Evolutionary conservation across 2,329 filamentous ascomycete species (phyloP), one percentile per base, ranked within the genome.

Genomic region (Fusarium buharicum): DNA sequence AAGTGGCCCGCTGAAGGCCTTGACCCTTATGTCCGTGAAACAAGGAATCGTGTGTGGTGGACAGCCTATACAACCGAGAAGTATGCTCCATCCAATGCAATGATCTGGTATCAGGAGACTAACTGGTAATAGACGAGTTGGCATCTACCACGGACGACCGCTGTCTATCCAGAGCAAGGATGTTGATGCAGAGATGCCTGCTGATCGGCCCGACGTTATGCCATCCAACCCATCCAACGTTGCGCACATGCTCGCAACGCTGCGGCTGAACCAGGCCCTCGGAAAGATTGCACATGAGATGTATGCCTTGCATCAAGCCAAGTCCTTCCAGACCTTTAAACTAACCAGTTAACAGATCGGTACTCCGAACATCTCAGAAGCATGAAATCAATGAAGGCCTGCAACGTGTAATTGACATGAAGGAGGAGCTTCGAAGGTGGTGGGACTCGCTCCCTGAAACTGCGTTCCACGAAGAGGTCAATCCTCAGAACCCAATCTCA

Each of bases 21-120:
- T 11, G 79, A 82, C 27, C 73, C 78, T 11, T 75, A 76, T 27
- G 79, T 82, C 57, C 75, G 81, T 13, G 83, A 86, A 73, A 80
- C 78, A 4, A 76, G 83, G 16, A 85, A 84, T 64, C 77, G 83
- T 3, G 81, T 86, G 9, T 86, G 83, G 76, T 86, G 83, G 83
- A 84, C 82, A 4, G 78, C 78, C 1, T 86, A 85, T 63, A 83
- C 82, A 0, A 80, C 84, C 22, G 84, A 86, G 62, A 83, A 82
- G 81, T 83, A 71, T 41, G 74, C 51, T 17, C 36, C 37, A n/a
- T 20, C 33, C 51, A 8, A 14, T 30, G 12, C 27, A 12, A 20
- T 24, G 36, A 37, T 44, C 20, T 49, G 13, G 2, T 36, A 36
- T 45, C 49, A 43, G 22, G 47, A 53, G 37, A 36, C 59, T 68